Evolutionary conservation across 495 filamentous ascomycete species (phyloP), one percentile per base, ranked within the genome.

Genomic region (Rhizodiscina lignyota): DNA sequence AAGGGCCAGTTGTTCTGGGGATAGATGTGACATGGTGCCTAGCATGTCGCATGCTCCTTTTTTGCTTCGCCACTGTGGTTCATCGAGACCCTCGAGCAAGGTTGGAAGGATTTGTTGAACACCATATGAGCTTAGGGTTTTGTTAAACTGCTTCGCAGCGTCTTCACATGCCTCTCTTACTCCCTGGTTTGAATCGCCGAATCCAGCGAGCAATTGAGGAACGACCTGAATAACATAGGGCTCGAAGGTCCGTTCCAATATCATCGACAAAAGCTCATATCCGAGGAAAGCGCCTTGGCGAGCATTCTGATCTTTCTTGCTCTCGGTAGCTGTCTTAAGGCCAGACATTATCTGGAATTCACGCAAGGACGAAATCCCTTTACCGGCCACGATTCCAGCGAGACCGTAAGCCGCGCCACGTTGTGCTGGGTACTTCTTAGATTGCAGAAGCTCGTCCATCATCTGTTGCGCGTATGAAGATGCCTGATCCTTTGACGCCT

Each of bases 21-120:
- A 86, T 13, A 97, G 68, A 51, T 97, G 96, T 6, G 89, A 91
- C 87, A 96, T 96, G 37, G 87, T 87, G 49, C 89, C 89, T 15
- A 97, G 69, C 6, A 91, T 69, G 48, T 97, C 89, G 46, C 89
- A 96, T 35, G 89, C 89, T 43, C 89, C 89, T 59, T 93, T 94
- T 53, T 97, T 94, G 59, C 83, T 94, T 46, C 89, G 75, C 89
- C 89, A 97, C 52, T 94, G 89, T 21, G 78, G 70, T 33, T 97
- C 91, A 37, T 94, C 84, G 10, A 97, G 72, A 31, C 89, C 91
- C 42, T 94, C 79, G 16, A 97, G 70, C 3, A 97, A 68, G 15
- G 79, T 93, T 2, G 89, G 89, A 27, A 97, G 60, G 48, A 97
- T 83, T 37, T 85, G 64, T 59, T 94, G 94, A 22, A 97, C 89